Evolutionary conservation across 805 yeast species (phyloP), one percentile per base, ranked within the genome.

Genomic region (Ogataea pignaliae): DNA sequence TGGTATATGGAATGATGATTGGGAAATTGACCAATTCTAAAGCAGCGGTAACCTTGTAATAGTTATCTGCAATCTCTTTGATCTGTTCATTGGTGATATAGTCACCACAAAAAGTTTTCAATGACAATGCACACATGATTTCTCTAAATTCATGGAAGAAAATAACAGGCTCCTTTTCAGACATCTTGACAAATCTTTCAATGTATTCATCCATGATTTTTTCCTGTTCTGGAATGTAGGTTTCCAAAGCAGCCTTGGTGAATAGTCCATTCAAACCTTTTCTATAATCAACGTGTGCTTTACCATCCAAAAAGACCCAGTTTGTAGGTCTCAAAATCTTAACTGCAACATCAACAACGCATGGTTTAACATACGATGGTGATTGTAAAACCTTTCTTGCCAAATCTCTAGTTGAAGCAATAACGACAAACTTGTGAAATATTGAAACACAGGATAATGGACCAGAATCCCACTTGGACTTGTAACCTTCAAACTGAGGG

Each of bases 251-350:
- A 52, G 77, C 73, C 51, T 80, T 80, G 13, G 96, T 84, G 69
- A 93, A 93, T 46, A 93, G 73, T 7, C 95, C 95, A 63, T 93
- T 91, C 61, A 93, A 72, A 12, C 93, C 82, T 64, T 81, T 82
- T 69, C 99, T 83, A 70, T 91, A 93, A 67, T 93, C 99, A 46
- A 82, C 80, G 59, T 93, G 99, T 30, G 83, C 95, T 69, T 89
- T 89, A 55, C 99, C 99, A 61, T 93, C 99, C 59, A 89, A 69
- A 65, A 93, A 93, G 32, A 93, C 99, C 99, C 99, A 93, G 72
- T 91, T 93, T 37, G 91, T 75, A 38, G 98, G 97, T 68, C 98
- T 81, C 59, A 93, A 72, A 53, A 93, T 88, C 69, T 93, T 93
- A 51, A 83, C 75, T 16, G 99, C 99, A 43, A 89, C 98, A 63